A percentile compares a stretch with the other conserved stretches of the same genome.
phyloP scores from a whole-genome alignment of 1,284 basidiomycete genomes.

The Naganishia sp. region DNA sequence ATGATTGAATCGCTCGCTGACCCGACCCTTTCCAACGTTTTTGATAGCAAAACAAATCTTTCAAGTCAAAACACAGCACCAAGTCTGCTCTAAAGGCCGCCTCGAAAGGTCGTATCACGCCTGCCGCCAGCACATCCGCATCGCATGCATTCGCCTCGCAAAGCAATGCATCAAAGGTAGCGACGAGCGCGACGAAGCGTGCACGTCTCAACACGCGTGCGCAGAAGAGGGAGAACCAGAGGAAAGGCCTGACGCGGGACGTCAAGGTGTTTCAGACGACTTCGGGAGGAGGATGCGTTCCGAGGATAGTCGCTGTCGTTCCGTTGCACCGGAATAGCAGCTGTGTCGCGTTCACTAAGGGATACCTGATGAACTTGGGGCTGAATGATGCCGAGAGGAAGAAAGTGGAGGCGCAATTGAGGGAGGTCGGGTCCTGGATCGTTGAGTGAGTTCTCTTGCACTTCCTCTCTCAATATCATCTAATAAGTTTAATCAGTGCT shows the following conservation, averaged over 20 bases:
- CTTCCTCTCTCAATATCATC: neutral
- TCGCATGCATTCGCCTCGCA: constrained; percentile 35
- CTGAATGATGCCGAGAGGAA: constrained; percentile 59
- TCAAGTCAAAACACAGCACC: constrained; percentile 84
- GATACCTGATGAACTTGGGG: constrained; percentile 68
- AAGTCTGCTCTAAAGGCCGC: constrained; percentile 75
- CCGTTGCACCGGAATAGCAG: constrained; percentile 55
- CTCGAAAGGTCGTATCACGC: constrained; percentile 68
- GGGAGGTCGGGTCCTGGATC: constrained; percentile 63
- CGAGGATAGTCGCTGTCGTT: constrained; percentile 55
- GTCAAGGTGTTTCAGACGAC: constrained; percentile 53
- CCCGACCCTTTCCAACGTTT: neutral
- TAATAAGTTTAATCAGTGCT: constrained; percentile 59
- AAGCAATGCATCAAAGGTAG: constrained; percentile 36
- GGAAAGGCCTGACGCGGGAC: constrained; percentile 62
- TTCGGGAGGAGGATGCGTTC: constrained; percentile 54
- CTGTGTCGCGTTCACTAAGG: constrained; percentile 69
- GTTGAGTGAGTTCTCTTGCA: constrained; percentile 60
- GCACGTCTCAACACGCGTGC: constrained; percentile 47
- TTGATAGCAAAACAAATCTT: constrained; percentile 75
- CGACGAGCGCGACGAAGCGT: constrained; percentile 44
- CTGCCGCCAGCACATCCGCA: constrained; percentile 67
- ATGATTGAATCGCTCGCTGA: constrained; percentile 8
- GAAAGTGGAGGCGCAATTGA: constrained; percentile 40
- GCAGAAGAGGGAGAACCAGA: constrained; percentile 62